A percentile compares a stretch with the other conserved stretches of the same genome.
Conservation (phyloP, 352 stramenopile genomes). For the Phytophthora brassicae region DNA sequence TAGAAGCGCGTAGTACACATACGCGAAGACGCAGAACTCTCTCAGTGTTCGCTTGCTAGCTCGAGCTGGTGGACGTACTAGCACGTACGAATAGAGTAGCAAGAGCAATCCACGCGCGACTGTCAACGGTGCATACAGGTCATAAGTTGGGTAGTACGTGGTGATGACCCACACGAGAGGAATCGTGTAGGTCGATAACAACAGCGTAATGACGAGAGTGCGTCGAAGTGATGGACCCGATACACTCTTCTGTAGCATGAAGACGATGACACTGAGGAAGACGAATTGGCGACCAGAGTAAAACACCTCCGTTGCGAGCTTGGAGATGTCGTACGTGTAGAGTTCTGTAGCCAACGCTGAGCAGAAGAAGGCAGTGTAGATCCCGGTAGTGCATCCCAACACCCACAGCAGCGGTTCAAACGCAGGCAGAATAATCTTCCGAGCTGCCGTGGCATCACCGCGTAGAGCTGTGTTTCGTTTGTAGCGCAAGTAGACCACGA, state of each 20-base stretch:
- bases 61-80: constrained; percentile 44
- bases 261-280: constrained; percentile 62
- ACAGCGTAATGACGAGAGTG: constrained; percentile 42
- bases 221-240: constrained; percentile 47
- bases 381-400: constrained; percentile 39
- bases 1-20: constrained; percentile 53
- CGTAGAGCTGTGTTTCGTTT: constrained; percentile 48
- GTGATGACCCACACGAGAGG: constrained; percentile 41
- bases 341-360: constrained; percentile 37
- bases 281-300: constrained; percentile 67
- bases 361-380: constrained; percentile 55
- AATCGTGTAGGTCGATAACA: constrained; percentile 53
- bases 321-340: constrained; percentile 55
- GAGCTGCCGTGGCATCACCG: constrained; percentile 44
- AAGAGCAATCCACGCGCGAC: constrained; percentile 36
- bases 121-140: constrained; percentile 45
- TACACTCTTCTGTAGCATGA: constrained; percentile 66
- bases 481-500: constrained; percentile 52
- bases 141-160: constrained; percentile 32
- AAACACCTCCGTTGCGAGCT: constrained; percentile 54
- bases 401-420: constrained; percentile 62
- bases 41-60: constrained; percentile 54
- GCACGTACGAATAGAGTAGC: constrained; percentile 56
- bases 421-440: constrained; percentile 63
- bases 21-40: constrained; percentile 54